Conservation (phyloP, 2,329 filamentous ascomycete species). For the Plectosphaerella cucumerina region DNA sequence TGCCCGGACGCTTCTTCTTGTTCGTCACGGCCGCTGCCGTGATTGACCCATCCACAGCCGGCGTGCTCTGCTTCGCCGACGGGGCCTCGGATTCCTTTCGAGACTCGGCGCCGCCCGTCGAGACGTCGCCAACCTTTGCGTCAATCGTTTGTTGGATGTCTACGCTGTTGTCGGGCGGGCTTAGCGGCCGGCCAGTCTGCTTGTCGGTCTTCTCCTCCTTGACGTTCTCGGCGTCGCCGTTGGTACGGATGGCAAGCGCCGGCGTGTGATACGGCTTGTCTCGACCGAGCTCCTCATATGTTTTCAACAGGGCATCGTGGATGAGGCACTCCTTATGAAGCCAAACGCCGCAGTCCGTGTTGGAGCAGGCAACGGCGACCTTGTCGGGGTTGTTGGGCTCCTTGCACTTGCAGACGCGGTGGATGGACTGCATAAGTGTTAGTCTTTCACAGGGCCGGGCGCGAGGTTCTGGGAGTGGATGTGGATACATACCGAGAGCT, state of each 20-base stretch:
- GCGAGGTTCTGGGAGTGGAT: constrained; percentile 2
- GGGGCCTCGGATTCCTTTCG: constrained; percentile 20
- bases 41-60: constrained; percentile 2
- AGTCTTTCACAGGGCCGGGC: not conserved
- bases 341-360: constrained; percentile 53
- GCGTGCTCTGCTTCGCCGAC: constrained; percentile 5
- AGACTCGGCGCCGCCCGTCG: constrained; percentile 18
- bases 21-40: constrained; percentile 16
- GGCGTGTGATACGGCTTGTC: constrained; percentile 42
- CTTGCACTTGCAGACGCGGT: constrained; percentile 54
- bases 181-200: constrained; percentile 36
- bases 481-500: constrained; percentile 59
- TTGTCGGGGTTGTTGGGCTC: constrained; percentile 60
- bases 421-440: constrained; percentile 37
- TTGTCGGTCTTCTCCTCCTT: constrained; percentile 6
- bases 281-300: constrained; percentile 45
- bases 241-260: constrained; percentile 18
- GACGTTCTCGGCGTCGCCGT: constrained; percentile 31
- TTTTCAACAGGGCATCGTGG: constrained; percentile 46
- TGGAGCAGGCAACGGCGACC: constrained; percentile 54
- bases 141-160: constrained; percentile 50
- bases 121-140: constrained; percentile 42
- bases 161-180: constrained; percentile 45
- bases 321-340: constrained; percentile 61
- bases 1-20: constrained; percentile 31